Base-by-base conservation (phyloP, 2,329 filamentous ascomycete species). In the Xylariales sp. region DNA sequence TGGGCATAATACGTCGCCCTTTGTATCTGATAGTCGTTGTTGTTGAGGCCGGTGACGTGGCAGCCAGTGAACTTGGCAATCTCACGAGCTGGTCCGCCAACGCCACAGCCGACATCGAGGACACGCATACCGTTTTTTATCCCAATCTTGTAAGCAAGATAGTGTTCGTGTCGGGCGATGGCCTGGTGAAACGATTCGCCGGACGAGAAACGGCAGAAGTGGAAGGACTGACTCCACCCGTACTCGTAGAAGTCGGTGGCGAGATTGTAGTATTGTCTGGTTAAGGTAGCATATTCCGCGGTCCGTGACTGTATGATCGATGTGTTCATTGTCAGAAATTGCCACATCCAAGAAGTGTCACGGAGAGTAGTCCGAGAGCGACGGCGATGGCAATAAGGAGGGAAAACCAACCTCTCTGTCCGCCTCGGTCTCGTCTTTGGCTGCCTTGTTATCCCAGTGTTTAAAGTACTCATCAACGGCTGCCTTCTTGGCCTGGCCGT, bases 11-110 rank as follows among this genome's bases (percentile, higher is more conserved):
- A 72, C 12, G 81, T 89, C n/a, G 90, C 91, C 49, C 93, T 86
- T 61, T 96, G 80, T 49, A 97, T 95, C 70, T 97, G 93, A 73
- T 98, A 98, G 69, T 96, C 88, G 66, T 97, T 97, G 81, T 96
- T 97, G 81, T 97, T 98, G 61, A 97, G 69, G 29, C 93, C 93
- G 17, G 88, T 84, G 47, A 97, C 78, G 54, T 96, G 88, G 53
- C 80, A 85, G 44, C 87, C 91, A 10, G 88, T 85, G 69, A 98
- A 98, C 69, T 94, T 94, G 67, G 87, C 88, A 55, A 98, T 97
- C 71, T 97, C 90, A 45, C 90, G 81, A 6, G 91, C 93, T 15
- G 93, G 93, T 32, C 93, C 93, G 55, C 93, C 93, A 38, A 97
- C 89, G 76, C 91, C 91, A 56, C 91, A 98, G 44, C 91, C 91